A percentile compares a stretch with the other conserved stretches of the same genome.
Evolutionary conservation across 352 stramenopile species (phyloP).

Genomic region (Pythium graminicola): DNA sequence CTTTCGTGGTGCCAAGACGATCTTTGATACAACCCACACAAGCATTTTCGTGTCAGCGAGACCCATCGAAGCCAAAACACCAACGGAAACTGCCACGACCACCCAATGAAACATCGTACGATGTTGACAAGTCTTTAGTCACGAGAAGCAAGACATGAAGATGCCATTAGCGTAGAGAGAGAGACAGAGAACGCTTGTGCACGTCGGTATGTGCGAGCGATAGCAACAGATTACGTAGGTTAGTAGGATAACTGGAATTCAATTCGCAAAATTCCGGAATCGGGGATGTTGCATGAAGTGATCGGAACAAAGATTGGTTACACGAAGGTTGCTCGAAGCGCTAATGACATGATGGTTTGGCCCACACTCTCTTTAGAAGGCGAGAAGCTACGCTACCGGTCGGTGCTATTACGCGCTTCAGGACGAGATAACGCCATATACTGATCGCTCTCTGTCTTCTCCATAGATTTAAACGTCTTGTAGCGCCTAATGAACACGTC

Average conservation of each 20-base stretch:
- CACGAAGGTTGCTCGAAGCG: conserved; percentile 20
- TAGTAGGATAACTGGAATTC: no score
- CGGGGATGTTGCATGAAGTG: not conserved
- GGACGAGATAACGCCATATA: no score
- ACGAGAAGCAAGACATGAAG: no score
- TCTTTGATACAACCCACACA: conserved; percentile 72
- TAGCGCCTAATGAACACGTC: conserved; percentile 47
- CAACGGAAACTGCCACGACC: not conserved
- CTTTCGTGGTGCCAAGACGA: conserved; percentile 74
- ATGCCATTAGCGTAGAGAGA: no score
- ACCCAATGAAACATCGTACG: not conserved
- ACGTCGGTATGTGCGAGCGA: conserved; percentile 14
- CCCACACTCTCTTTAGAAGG: not conserved
- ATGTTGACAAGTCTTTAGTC: no score
- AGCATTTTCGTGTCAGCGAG: conserved; percentile 58
- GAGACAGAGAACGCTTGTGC: not conserved
- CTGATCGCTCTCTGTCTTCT: no score
- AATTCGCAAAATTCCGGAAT: conserved; percentile 10
- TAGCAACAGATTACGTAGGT: no score
- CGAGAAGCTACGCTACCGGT: conserved; percentile 2
- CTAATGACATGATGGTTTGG: conserved; percentile 2
- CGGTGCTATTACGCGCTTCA: no score
- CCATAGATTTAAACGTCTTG: no score
- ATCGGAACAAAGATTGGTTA: conserved; percentile 1
- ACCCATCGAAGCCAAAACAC: not conserved